These are phyloP conservation scores for Penicillium pulvis DNA, from an alignment of 495 filamentous ascomycete species.

Conservation along the genomic window DNA sequence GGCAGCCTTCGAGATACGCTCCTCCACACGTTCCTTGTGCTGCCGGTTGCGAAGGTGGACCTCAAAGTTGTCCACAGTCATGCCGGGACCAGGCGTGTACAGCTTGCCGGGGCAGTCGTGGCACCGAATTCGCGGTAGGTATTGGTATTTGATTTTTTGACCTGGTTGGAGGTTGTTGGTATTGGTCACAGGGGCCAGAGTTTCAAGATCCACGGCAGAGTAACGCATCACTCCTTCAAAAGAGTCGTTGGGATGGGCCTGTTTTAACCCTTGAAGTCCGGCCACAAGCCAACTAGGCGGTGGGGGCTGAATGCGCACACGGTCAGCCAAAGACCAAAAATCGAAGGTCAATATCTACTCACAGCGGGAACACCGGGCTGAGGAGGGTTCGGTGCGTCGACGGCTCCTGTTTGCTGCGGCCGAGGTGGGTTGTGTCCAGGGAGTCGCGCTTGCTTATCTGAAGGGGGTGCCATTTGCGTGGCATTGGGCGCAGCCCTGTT, in stretches of 20 bases:
- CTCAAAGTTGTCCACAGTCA: constrained; percentile 85
- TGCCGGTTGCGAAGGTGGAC: constrained; percentile 80
- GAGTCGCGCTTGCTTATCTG: constrained; percentile 42
- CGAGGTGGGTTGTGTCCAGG: constrained; percentile 31
- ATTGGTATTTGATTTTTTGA: constrained; percentile 65
- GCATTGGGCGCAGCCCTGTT: constrained; percentile 27
- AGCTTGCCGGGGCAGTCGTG: constrained; percentile 90
- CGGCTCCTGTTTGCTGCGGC: constrained; percentile 60
- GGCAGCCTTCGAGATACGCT: constrained; percentile 38
- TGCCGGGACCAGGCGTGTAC: constrained; percentile 84
- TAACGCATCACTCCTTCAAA: constrained; percentile 91
- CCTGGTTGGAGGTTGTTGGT: constrained; percentile 49
- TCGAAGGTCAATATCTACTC: constrained; percentile 42
- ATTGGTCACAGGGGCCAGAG: constrained; percentile 55
- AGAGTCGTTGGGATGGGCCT: constrained; percentile 68
- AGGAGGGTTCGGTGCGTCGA: constrained; percentile 62
- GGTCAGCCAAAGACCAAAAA: constrained; percentile 25
- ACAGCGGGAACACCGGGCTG: constrained; percentile 58
- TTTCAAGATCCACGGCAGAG: constrained; percentile 69
- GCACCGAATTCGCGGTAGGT: constrained; percentile 83
- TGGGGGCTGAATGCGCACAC: constrained; percentile 58
- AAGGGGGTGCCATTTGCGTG: constrained; percentile 58
- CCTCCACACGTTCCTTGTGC: constrained; percentile 76
- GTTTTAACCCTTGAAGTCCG: constrained; percentile 64
- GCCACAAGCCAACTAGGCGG: constrained; percentile 77